Conservation (phyloP, 805 yeast genomes). For the Groenewaldozyma salmanticensis region DNA sequence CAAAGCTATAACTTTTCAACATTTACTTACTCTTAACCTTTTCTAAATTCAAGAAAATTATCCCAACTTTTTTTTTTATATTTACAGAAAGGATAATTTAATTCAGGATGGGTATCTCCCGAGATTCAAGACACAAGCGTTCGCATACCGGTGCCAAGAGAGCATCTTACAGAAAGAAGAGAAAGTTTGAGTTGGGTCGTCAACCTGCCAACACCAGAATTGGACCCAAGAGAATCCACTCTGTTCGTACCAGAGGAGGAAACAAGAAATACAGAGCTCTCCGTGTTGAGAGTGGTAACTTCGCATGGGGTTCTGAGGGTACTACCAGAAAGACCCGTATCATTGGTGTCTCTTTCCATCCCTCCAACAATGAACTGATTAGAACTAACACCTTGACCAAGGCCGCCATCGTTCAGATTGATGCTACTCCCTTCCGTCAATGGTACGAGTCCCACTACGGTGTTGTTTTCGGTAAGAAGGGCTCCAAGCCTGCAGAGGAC, state of each 20-base stretch:
- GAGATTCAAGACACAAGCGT: slow-evolving; percentile 99
- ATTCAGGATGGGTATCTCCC: slow-evolving; percentile 94
- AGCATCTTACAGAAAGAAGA: slow-evolving; percentile 99
- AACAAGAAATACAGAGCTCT: slow-evolving; percentile 99
- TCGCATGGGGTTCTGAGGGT: slow-evolving; percentile 99
- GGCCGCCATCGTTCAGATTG: slow-evolving; percentile 97
- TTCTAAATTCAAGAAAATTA: no score
- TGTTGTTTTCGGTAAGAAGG: slow-evolving; percentile 82
- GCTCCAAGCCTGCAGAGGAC: slow-evolving; percentile 30
- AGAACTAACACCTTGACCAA: slow-evolving; percentile 99
- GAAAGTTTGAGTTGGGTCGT: slow-evolving; percentile 99
- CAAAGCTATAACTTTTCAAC: background rate
- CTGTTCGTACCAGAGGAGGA: slow-evolving; percentile 99
- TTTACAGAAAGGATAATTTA: no score
- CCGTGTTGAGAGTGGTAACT: slow-evolving; percentile 96
- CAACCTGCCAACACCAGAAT: slow-evolving; percentile 99
- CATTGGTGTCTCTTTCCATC: slow-evolving; percentile 96
- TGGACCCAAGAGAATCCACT: slow-evolving; percentile 97
- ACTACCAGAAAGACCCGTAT: slow-evolving; percentile 98
- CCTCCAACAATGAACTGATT: slow-evolving; percentile 98
- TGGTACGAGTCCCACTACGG: slow-evolving; percentile 99
- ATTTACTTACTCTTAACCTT: background rate
- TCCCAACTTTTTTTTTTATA: no score
- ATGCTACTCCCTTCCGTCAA: slow-evolving; percentile 99
- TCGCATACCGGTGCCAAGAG: slow-evolving; percentile 99